Conservation (phyloP, 2,329 filamentous ascomycete genomes). For the Truncatella angustata region DNA sequence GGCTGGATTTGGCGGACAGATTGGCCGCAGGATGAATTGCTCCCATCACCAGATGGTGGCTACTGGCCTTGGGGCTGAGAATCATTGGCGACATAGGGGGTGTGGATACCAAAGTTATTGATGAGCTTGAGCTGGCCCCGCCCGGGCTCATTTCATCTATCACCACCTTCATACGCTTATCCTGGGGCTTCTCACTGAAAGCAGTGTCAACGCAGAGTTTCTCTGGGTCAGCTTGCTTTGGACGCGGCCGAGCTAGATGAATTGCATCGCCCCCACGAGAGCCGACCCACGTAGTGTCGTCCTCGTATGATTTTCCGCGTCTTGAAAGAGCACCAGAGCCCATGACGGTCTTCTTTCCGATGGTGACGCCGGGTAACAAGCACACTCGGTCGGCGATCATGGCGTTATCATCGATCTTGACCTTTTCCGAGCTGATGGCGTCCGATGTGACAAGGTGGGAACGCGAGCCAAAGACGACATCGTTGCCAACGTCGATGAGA, state of each 20-base stretch:
- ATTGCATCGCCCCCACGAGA: conserved; percentile 50
- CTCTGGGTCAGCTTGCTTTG: not conserved
- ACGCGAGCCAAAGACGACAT: conserved; percentile 59
- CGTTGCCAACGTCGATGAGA: conserved; percentile 52
- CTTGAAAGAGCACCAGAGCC: conserved; percentile 52
- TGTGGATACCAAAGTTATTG: not conserved
- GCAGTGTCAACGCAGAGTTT: not conserved
- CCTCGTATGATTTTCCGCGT: conserved; percentile 40
- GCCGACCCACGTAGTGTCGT: conserved; percentile 49
- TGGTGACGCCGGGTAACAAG: conserved; percentile 47
- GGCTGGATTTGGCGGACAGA: conserved; percentile 6
- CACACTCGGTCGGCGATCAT: conserved; percentile 58
- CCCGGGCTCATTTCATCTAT: not conserved
- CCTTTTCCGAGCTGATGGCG: conserved; percentile 43
- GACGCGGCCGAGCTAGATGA: conserved; percentile 28
- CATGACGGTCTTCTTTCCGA: conserved; percentile 48
- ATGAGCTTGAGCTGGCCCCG: conserved; percentile 1
- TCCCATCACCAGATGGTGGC: not conserved
- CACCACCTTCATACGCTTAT: not conserved
- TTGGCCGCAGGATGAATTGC: not conserved
- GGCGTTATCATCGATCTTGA: conserved; percentile 45
- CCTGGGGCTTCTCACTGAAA: not conserved
- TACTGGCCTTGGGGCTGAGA: conserved; percentile 1
- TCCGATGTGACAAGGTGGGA: conserved; percentile 54
- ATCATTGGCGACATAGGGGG: not conserved